Conservation (phyloP, 495 filamentous ascomycete genomes). For the Penicillium steckii region DNA sequence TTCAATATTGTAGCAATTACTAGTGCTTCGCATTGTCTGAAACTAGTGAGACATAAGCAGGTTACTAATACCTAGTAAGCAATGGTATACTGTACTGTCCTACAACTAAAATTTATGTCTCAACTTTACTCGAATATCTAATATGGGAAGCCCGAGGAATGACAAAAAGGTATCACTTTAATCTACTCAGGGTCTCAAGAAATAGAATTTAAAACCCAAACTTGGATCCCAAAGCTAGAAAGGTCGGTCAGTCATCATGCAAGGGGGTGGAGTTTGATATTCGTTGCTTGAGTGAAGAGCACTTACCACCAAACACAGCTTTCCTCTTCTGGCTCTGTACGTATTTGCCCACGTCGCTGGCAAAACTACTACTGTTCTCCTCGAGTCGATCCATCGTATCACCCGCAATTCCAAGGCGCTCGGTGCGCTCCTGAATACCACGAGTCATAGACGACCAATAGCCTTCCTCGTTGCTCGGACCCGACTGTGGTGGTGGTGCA, state of each 20-base stretch:
- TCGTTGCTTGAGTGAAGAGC: neutral
- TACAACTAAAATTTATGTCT: too few species aligned
- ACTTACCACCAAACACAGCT: slow-evolving; percentile 64
- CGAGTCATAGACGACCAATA: slow-evolving; percentile 74
- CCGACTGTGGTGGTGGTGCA: slow-evolving; percentile 19
- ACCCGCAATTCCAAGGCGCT: slow-evolving; percentile 76
- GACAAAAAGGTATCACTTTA: neutral
- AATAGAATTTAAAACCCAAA: slow-evolving; percentile 33
- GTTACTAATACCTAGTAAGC: too few species aligned
- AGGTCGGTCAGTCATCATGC: slow-evolving; percentile 24
- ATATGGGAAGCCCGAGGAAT: neutral
- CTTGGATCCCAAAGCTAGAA: slow-evolving; percentile 42
- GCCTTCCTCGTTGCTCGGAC: slow-evolving; percentile 47
- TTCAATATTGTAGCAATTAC: too few species aligned
- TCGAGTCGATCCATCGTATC: slow-evolving; percentile 82
- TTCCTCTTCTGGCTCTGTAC: slow-evolving; percentile 83
- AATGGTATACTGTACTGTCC: too few species aligned
- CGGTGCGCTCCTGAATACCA: slow-evolving; percentile 84
- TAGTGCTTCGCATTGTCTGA: too few species aligned
- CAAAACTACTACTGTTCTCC: slow-evolving; percentile 76
- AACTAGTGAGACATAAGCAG: too few species aligned
- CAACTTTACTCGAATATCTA: neutral
- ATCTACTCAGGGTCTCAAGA: neutral
- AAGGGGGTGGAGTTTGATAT: slow-evolving; percentile 17
- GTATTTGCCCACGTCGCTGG: slow-evolving; percentile 82